These are phyloP conservation scores for Alternaria postmessia DNA, from an alignment of 2,329 filamentous ascomycete species.

Conservation along the genomic window DNA sequence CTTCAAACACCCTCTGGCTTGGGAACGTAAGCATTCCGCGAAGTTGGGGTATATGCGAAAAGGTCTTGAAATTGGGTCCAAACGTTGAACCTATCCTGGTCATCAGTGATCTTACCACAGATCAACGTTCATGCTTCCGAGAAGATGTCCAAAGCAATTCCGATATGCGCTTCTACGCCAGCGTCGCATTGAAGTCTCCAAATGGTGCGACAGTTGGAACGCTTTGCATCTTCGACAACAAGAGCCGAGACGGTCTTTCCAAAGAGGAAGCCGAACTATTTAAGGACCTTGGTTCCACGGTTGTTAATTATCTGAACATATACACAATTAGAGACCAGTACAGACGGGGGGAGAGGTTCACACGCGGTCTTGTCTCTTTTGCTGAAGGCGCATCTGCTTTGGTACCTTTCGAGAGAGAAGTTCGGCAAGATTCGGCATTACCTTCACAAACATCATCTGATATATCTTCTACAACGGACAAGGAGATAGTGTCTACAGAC, in stretches of 20 bases:
- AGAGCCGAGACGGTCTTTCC: conserved; percentile 24
- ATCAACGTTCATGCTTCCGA: not conserved
- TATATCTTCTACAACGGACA: conserved; percentile 1
- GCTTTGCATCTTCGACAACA: conserved; percentile 35
- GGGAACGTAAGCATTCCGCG: conserved; percentile 44
- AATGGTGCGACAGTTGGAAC: conserved; percentile 36
- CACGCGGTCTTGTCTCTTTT: conserved; percentile 44
- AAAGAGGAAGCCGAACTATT: conserved; percentile 22
- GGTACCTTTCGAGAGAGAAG: conserved; percentile 20
- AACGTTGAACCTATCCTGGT: conserved; percentile 16
- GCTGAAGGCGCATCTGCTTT: conserved; percentile 37
- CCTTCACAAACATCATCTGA: not conserved
- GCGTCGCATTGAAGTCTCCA: conserved; percentile 35
- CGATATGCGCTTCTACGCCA: conserved; percentile 37
- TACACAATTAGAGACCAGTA: conserved; percentile 38
- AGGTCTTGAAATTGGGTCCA: conserved; percentile 18
- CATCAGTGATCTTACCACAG: conserved; percentile 18
- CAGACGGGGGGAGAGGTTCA: conserved; percentile 40
- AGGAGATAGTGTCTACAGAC: not conserved
- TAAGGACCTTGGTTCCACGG: conserved; percentile 37
- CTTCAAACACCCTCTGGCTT: conserved; percentile 32
- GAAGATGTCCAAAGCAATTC: conserved; percentile 5
- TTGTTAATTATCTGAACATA: conserved; percentile 37
- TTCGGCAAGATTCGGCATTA: not conserved
- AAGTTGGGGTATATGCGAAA: conserved; percentile 35